Evolutionary conservation across 192 early-diverging fungal species (phyloP), one percentile per base, ranked within the genome.

Genomic region (Coemansia sp.): DNA sequence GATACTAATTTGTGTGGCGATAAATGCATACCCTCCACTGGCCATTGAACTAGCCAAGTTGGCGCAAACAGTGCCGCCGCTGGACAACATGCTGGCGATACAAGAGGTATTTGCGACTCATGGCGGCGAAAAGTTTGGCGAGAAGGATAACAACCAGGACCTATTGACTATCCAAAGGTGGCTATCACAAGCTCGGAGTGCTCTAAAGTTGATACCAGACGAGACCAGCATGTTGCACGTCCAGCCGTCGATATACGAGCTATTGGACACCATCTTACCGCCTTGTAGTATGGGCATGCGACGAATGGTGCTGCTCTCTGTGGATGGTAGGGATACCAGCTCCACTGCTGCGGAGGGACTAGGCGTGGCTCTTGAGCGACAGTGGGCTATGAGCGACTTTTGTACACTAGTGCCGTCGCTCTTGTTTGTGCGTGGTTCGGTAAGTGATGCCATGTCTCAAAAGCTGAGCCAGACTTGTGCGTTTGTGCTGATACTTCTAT

Each of bases 71-170:
- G 15, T 41, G 3, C 53, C 43, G 6, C 22, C 57, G 1, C 15
- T 2, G 43, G 64, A 39, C 16, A 12, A 27, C 43, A 11, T 62
- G 29, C 60, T 64, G 22, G 61, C 60, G 12, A 41, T 71, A 18
- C 40, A 52, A 1, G 64, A 63, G 11, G 70, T 78, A 20, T 52
- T 83, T 3, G 58, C 43, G 27, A n/a, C 12, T 18, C 80, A 77
- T 20, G 72, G 75, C 0, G 75, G 80, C 63, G 75, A 77, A n/a
- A 41, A 72, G 65, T 83, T 83, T 66, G 80, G 80, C 64, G 80
- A 83, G 34, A 74, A 61, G 58, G 80, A 83, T 75, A 78, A 75
- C 65, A 62, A 58, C 5, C 36, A 47, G 12, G 80, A 83, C 27
- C 69, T 82, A 1, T 20, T 31, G 1, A 40, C 71, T 7, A 55